phyloP scores from a whole-genome alignment of 768 basidiomycete genomes.

The Podaxis sp. region DNA sequence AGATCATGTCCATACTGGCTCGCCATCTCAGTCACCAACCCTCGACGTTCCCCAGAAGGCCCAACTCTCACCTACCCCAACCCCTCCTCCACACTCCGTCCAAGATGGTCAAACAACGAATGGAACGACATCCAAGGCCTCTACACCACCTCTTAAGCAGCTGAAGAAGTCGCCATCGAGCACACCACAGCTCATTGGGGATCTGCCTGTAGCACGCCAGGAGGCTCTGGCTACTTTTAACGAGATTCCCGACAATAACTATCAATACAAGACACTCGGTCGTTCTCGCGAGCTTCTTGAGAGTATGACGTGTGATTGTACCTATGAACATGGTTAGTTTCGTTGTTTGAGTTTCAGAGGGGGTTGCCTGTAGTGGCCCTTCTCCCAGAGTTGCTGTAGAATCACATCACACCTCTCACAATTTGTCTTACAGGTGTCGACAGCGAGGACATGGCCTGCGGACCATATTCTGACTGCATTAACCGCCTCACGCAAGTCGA shows the following conservation, averaged over 20 bases:
- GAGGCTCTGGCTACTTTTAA: slow-evolving; percentile 72
- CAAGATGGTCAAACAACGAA: slow-evolving; percentile 22
- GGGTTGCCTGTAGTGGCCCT: slow-evolving; percentile 1
- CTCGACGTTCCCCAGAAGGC: slow-evolving; percentile 32
- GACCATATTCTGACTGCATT: slow-evolving; percentile 89
- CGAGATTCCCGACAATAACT: slow-evolving; percentile 76
- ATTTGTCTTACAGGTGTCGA: slow-evolving; percentile 50
- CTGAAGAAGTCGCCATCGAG: slow-evolving; percentile 28
- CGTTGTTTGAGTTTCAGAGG: slow-evolving; percentile 12
- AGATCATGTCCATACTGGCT: slow-evolving; percentile 9
- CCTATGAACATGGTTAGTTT: slow-evolving; percentile 77
- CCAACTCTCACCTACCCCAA: slow-evolving; percentile 32
- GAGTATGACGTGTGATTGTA: slow-evolving; percentile 95
- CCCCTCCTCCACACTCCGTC: slow-evolving; percentile 27
- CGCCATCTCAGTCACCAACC: slow-evolving; percentile 37
- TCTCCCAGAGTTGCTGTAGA: slow-evolving; percentile 5
- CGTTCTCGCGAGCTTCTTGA: slow-evolving; percentile 85
- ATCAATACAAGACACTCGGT: slow-evolving; percentile 87
- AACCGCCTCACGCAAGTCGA: slow-evolving; percentile 97
- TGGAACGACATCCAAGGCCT: slow-evolving; percentile 35
- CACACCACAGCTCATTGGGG: slow-evolving; percentile 69
- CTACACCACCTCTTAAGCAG: slow-evolving; percentile 38
- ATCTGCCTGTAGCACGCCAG: slow-evolving; percentile 76
- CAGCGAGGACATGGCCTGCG: slow-evolving; percentile 71
- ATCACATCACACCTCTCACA: slow-evolving; percentile 20